Evolutionary conservation across 2,329 filamentous ascomycete species (phyloP).

Genomic region (Claviceps purpurea): DNA sequence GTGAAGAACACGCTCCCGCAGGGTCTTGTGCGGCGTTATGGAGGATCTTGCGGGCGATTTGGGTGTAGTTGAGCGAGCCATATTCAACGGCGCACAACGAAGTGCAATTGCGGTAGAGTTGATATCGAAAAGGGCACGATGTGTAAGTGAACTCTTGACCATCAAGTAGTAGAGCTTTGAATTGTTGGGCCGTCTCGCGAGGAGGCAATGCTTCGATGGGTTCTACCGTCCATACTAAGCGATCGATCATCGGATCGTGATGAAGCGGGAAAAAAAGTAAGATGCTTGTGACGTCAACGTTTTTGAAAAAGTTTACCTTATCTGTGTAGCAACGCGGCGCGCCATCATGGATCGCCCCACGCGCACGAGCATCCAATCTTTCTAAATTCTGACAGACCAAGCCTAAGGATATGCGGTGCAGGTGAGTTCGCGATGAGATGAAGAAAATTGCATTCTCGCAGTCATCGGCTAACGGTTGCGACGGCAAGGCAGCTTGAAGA

Average conservation of each 20-base stretch:
- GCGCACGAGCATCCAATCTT: not conserved
- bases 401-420: not conserved
- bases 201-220: not conserved
- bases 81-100: not conserved
- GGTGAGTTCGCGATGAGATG: no score
- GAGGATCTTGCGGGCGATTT: constrained; percentile 8
- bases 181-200: not conserved
- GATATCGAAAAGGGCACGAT: not conserved
- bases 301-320: not conserved
- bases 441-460: no score
- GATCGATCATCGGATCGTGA: not conserved
- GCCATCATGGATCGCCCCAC: not conserved
- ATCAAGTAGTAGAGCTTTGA: not conserved
- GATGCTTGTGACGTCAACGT: constrained; percentile 4
- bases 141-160: not conserved
- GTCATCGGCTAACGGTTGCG: no score
- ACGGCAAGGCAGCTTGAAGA: no score
- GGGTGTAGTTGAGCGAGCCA: not conserved
- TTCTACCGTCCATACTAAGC: not conserved
- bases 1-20: constrained; percentile 27
- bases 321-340: not conserved
- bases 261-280: not conserved
- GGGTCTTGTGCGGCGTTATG: constrained; percentile 15
- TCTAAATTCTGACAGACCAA: not conserved
- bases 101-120: not conserved